Evolutionary conservation across 441 rosid species (phyloP).

Genomic region (Populus hybrid): DNA sequence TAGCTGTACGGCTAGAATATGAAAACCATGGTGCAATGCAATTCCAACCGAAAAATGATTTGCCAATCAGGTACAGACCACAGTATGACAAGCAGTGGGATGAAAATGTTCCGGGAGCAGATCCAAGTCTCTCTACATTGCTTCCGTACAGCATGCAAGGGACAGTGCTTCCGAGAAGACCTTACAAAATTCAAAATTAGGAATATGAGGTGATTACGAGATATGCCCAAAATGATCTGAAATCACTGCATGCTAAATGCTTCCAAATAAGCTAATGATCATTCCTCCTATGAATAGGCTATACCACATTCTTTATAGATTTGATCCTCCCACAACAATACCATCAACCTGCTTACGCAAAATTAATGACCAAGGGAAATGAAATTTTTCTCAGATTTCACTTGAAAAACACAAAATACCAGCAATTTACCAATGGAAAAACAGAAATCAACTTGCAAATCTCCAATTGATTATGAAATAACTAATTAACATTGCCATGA

Average conservation of each 20-base stretch:
- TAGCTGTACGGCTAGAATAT: constrained; percentile 68
- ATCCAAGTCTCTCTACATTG: constrained; percentile 91
- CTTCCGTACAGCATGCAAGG: constrained; percentile 92
- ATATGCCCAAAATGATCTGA: neutral
- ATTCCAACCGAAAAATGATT: constrained; percentile 65
- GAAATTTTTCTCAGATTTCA: too few species aligned
- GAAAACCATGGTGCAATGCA: constrained; percentile 92
- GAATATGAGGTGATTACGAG: neutral
- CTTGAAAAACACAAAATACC: neutral
- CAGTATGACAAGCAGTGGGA: constrained; percentile 75
- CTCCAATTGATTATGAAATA: neutral
- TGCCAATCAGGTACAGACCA: constrained; percentile 71
- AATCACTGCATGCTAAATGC: neutral
- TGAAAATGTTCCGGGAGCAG: constrained; percentile 70
- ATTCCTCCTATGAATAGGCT: neutral
- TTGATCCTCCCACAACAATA: neutral
- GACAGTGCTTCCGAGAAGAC: constrained; percentile 87
- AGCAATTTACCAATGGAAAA: neutral
- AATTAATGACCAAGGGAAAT: too few species aligned
- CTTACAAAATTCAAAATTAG: constrained; percentile 26
- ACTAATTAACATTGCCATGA: neutral
- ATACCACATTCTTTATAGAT: neutral
- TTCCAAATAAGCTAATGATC: neutral
- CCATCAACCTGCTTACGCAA: neutral
- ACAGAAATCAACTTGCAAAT: neutral